A percentile compares a stretch with the other conserved stretches of the same genome.
Conservation (phyloP, 305 asterid species). For the Solanum hybrid region DNA sequence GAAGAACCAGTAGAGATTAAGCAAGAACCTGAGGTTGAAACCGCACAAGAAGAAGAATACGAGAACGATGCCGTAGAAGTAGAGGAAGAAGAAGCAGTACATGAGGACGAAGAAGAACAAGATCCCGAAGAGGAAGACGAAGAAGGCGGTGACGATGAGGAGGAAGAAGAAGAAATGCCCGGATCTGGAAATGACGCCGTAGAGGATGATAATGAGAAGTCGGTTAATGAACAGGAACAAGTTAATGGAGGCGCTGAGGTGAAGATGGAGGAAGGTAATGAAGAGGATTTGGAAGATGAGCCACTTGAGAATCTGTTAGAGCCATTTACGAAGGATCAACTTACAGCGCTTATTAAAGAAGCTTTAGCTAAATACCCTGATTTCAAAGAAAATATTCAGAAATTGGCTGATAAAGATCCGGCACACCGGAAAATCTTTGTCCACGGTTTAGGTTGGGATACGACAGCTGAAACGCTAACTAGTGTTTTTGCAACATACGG, state of each 20-base stretch:
- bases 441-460: conserved; percentile 55
- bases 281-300: conserved; percentile 59
- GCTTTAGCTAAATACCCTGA: conserved; percentile 54
- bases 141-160: background rate
- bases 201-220: background rate
- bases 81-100: background rate
- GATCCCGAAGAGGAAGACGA: background rate
- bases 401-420: conserved; percentile 62
- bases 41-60: background rate
- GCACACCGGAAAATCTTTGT: conserved; percentile 58
- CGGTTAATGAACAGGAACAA: conserved; percentile 4
- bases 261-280: conserved; percentile 7
- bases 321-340: conserved; percentile 70
- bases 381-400: conserved; percentile 38
- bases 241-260: conserved; percentile 29
- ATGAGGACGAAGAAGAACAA: background rate
- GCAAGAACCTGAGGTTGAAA: background rate
- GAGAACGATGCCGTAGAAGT: background rate
- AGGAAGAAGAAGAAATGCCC: conserved; percentile 6
- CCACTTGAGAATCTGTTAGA: conserved; percentile 73
- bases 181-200: conserved; percentile 12
- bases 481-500: conserved; percentile 35
- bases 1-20: background rate
- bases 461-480: conserved; percentile 30
- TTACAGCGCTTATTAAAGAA: conserved; percentile 50